Evolutionary conservation across 306 rosid genomes (phyloP).

Genomic region (Fragaria nilgerrensis): DNA sequence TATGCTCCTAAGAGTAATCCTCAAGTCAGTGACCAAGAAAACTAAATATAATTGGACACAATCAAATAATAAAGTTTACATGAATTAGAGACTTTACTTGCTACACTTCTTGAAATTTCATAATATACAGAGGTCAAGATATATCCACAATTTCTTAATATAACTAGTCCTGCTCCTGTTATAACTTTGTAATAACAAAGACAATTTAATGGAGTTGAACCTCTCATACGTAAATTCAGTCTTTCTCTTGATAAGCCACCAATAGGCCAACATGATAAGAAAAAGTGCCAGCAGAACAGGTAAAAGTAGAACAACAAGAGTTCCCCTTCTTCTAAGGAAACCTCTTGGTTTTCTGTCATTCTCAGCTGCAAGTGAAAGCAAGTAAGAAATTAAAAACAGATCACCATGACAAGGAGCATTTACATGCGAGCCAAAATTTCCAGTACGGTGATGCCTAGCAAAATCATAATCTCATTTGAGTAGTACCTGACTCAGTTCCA

Average conservation of each 20-base stretch:
- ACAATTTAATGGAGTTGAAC: background rate
- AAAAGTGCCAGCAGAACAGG: background rate
- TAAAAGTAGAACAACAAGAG: background rate
- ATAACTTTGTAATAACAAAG: background rate
- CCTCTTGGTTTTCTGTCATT: background rate
- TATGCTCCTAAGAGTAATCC: no score
- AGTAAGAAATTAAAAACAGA: background rate
- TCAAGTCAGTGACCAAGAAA: no score
- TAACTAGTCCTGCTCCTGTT: no score
- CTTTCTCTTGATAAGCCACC: background rate
- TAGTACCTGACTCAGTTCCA: constrained; percentile 8
- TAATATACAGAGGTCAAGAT: no score
- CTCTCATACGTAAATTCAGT: background rate
- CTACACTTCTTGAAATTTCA: no score
- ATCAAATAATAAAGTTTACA: no score
- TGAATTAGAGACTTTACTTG: no score
- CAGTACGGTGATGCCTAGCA: background rate
- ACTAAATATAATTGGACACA: no score
- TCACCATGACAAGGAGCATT: background rate
- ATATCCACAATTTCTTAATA: no score
- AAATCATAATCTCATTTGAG: background rate
- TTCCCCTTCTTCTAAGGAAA: background rate
- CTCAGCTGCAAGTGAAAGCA: background rate
- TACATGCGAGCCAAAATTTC: background rate
- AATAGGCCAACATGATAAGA: background rate